These are phyloP conservation scores for Ramaria sp. DNA, from an alignment of 768 basidiomycete species.

Conservation along the genomic window DNA sequence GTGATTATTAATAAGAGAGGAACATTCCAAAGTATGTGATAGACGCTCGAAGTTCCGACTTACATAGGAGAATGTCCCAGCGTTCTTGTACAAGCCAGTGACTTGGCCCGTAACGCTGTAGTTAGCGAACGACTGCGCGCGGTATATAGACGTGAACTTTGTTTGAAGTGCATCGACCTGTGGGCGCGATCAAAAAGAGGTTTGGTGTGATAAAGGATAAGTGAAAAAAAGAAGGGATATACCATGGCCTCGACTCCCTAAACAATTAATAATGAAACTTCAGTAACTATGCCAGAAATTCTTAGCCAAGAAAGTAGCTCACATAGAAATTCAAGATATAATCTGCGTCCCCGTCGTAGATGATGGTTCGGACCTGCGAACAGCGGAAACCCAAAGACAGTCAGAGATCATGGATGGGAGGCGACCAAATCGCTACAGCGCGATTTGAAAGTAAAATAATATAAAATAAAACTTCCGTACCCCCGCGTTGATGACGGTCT, in stretches of 20 bases:
- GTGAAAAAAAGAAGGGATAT: not conserved
- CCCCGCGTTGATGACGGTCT: constrained; percentile 48
- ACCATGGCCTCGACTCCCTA: constrained; percentile 50
- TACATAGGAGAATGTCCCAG: constrained; percentile 45
- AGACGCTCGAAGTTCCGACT: constrained; percentile 16
- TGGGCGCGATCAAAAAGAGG: not conserved
- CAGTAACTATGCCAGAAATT: constrained; percentile 37
- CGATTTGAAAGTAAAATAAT: not conserved
- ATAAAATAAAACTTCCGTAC: constrained; percentile 16
- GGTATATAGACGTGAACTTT: constrained; percentile 30
- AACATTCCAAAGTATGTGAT: not conserved
- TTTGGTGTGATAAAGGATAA: not conserved
- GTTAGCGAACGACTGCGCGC: constrained; percentile 31
- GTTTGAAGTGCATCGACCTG: constrained; percentile 39
- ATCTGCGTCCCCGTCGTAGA: constrained; percentile 51
- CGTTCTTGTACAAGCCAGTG: constrained; percentile 47
- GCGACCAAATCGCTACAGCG: not conserved
- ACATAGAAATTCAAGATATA: constrained; percentile 14
- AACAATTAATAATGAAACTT: constrained; percentile 25
- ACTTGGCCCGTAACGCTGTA: constrained; percentile 40
- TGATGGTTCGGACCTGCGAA: constrained; percentile 24
- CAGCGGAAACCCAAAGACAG: too few relatives aligned
- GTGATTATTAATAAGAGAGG: too few relatives aligned
- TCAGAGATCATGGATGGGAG: too few relatives aligned
- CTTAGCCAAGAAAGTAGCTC: not conserved